Evolutionary conservation across 1,284 basidiomycete genomes (phyloP).

Genomic region (Ganoderma lingzhi): DNA sequence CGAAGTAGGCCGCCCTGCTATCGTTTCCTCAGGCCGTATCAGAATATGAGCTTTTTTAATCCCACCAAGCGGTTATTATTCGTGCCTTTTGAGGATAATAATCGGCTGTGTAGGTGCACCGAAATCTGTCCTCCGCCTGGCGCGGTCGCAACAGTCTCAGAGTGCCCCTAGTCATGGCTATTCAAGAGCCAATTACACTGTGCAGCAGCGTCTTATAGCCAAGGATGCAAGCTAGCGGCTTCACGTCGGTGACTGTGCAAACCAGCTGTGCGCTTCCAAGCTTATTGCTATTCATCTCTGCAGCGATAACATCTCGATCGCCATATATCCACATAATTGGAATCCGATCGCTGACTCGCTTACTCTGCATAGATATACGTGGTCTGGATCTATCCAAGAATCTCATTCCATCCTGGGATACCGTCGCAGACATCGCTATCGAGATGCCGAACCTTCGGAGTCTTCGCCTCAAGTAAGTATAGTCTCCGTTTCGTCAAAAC

Average conservation of each 20-base stretch:
- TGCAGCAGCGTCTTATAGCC: neutral
- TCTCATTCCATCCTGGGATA: conserved; percentile 78
- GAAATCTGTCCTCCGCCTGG: neutral
- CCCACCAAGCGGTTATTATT: neutral
- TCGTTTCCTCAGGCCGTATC: neutral
- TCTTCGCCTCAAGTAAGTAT: conserved; percentile 80
- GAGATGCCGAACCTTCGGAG: conserved; percentile 72
- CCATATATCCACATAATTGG: neutral
- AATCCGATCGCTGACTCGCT: neutral
- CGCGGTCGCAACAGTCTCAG: neutral
- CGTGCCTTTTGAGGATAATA: neutral
- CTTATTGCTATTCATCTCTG: neutral
- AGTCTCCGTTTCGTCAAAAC: neutral
- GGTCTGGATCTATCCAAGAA: conserved; percentile 87
- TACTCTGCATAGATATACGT: conserved; percentile 64
- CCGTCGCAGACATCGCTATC: conserved; percentile 68
- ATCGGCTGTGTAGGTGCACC: neutral
- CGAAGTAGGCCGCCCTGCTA: neutral
- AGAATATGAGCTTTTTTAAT: neutral
- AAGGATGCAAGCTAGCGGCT: neutral
- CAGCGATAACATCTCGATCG: neutral
- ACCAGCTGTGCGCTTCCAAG: neutral
- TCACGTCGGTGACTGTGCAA: too few species aligned
- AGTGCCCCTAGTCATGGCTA: neutral
- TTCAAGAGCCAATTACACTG: neutral